Conservation (phyloP, 495 filamentous ascomycete species). For the Penicillium daleae region DNA sequence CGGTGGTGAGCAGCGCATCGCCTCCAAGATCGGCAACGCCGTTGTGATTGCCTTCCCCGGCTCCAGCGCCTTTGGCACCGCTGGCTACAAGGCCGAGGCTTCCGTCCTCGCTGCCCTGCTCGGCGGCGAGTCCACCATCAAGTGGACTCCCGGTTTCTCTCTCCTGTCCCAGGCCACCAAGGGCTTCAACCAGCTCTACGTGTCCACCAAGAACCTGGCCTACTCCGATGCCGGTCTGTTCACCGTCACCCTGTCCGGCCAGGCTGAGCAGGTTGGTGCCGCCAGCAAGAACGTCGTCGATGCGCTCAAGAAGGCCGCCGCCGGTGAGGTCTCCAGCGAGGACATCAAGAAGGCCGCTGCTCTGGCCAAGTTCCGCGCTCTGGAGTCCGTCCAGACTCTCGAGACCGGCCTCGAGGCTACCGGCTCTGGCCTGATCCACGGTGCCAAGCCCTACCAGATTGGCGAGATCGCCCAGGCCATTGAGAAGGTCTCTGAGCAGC, state of each 20-base stretch:
- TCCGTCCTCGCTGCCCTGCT: constrained; percentile 87
- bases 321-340: constrained; percentile 76
- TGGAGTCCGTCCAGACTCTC: constrained; percentile 79
- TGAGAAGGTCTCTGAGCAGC: constrained; percentile 77
- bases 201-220: constrained; percentile 71
- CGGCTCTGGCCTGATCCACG: constrained; percentile 76
- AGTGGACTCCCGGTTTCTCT: constrained; percentile 94
- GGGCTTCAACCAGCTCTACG: constrained; percentile 63
- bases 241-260: constrained; percentile 74
- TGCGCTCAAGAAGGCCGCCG: constrained; percentile 75
- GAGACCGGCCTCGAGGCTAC: constrained; percentile 68
- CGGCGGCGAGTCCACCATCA: constrained; percentile 87
- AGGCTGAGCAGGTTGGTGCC: constrained; percentile 66
- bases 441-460: constrained; percentile 83
- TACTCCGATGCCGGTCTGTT: constrained; percentile 97
- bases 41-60: constrained; percentile 92
- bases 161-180: constrained; percentile 78
- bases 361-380: constrained; percentile 88
- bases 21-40: constrained; percentile 71
- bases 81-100: constrained; percentile 84
- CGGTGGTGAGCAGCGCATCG: constrained; percentile 90
- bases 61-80: constrained; percentile 69
- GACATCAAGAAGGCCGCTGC: constrained; percentile 89
- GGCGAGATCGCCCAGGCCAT: constrained; percentile 78
- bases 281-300: constrained; percentile 68